A percentile compares a stretch with the other conserved stretches of the same genome.
phyloP scores from a whole-genome alignment of 371 early-diverging fungal genomes.

The Lichtheimia hyalospora region DNA sequence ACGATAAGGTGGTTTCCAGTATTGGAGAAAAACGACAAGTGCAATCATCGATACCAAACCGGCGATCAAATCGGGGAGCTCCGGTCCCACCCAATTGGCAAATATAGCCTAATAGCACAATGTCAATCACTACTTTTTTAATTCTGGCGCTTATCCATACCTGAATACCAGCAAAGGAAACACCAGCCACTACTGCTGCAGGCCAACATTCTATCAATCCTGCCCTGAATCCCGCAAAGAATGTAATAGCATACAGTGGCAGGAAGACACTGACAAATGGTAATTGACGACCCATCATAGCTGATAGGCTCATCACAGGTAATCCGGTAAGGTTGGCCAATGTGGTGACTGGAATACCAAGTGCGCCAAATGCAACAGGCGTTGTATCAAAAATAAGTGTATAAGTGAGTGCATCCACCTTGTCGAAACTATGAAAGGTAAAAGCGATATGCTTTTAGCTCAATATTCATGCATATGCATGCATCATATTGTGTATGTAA shows the following conservation, averaged over 20 bases:
- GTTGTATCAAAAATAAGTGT: conserved; percentile 49
- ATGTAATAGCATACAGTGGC: conserved; percentile 38
- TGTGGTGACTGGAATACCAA: conserved; percentile 49
- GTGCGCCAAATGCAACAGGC: conserved; percentile 49
- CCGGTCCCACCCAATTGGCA: conserved; percentile 48
- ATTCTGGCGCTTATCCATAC: conserved; percentile 1
- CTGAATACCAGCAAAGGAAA: conserved; percentile 47
- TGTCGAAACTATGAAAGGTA: conserved; percentile 30
- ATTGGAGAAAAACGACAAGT: conserved; percentile 41
- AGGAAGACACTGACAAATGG: conserved; percentile 47
- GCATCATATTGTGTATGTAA: too few relatives aligned
- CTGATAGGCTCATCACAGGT: conserved; percentile 35
- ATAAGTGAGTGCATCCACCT: conserved; percentile 41
- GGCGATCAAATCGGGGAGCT: conserved; percentile 50
- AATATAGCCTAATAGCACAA: conserved; percentile 21
- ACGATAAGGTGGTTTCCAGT: conserved; percentile 47
- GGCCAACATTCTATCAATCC: conserved; percentile 53
- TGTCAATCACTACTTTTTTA: neutral
- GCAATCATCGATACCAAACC: conserved; percentile 41
- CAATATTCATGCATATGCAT: too few relatives aligned
- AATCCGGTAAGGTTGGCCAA: conserved; percentile 43
- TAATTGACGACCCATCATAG: conserved; percentile 54
- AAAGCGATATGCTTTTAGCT: too few relatives aligned
- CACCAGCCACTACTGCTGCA: conserved; percentile 37
- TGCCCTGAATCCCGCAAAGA: conserved; percentile 40